Conservation (phyloP, 768 basidiomycete genomes). For the Tulasnella sp. region DNA sequence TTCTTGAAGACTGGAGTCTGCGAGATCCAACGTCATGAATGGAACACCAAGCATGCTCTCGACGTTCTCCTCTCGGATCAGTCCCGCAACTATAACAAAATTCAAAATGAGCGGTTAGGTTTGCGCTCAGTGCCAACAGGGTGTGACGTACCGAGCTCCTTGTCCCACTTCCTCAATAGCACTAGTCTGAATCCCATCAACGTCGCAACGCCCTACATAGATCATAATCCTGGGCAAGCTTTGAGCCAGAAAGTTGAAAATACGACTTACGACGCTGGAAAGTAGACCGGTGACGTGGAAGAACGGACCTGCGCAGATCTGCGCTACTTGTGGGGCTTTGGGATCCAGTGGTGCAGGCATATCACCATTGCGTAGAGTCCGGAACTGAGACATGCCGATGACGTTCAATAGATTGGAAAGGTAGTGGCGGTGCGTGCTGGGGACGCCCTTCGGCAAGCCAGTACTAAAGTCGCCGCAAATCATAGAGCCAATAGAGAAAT, state of each 20-base stretch:
- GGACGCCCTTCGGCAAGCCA: conserved; percentile 53
- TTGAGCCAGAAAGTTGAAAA: neutral
- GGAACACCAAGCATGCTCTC: conserved; percentile 47
- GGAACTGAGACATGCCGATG: conserved; percentile 35
- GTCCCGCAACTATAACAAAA: conserved; percentile 23
- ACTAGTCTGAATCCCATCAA: conserved; percentile 46
- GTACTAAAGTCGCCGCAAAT: conserved; percentile 30
- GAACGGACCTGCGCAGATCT: conserved; percentile 30
- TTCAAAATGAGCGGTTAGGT: neutral
- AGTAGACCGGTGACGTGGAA: conserved; percentile 56
- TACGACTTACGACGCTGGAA: conserved; percentile 32
- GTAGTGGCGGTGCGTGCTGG: conserved; percentile 52
- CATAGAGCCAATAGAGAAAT: no score
- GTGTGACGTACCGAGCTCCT: conserved; percentile 34
- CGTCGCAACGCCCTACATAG: conserved; percentile 43
- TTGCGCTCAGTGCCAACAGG: neutral
- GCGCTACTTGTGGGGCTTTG: neutral
- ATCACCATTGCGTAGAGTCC: conserved; percentile 35
- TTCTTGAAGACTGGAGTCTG: neutral
- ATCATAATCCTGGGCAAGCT: neutral
- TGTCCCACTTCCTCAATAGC: conserved; percentile 44
- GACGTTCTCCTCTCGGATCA: conserved; percentile 46
- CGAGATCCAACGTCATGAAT: conserved; percentile 47
- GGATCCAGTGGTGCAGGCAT: neutral
- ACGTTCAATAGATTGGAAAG: conserved; percentile 48